phyloP scores from a whole-genome alignment of 345 rosid species.

The Stellera chamaejasme region DNA sequence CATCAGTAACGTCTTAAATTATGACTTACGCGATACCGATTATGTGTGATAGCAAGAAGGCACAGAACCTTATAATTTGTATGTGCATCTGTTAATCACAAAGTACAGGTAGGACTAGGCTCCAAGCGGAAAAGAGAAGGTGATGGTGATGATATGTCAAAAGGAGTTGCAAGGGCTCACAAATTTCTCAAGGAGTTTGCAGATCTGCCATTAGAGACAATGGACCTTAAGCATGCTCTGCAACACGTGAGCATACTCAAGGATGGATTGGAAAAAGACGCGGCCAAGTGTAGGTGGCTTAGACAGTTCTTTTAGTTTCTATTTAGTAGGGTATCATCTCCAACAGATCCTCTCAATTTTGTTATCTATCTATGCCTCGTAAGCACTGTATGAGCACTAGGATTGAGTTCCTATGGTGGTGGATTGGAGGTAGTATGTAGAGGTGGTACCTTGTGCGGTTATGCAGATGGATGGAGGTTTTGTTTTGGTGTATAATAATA shows the following conservation, averaged over 20 bases:
- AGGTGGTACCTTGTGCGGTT: background rate
- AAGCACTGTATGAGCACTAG: too few relatives aligned
- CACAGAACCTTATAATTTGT: too few relatives aligned
- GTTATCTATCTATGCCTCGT: too few relatives aligned
- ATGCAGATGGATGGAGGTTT: background rate
- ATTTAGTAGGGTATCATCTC: too few relatives aligned
- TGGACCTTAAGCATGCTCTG: slow-evolving; percentile 73
- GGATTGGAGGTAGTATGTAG: too few relatives aligned
- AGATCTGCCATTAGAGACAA: slow-evolving; percentile 73
- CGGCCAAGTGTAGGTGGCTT: slow-evolving; percentile 56
- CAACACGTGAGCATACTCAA: slow-evolving; percentile 45
- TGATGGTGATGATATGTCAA: slow-evolving; percentile 49
- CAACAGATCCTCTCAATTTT: too few relatives aligned
- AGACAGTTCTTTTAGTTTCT: slow-evolving; percentile 48
- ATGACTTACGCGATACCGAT: too few relatives aligned
- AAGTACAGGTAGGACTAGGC: slow-evolving; percentile 35
- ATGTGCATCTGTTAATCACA: slow-evolving; percentile 1
- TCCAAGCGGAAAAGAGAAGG: slow-evolving; percentile 59
- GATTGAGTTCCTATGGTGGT: background rate
- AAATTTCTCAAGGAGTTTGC: slow-evolving; percentile 71
- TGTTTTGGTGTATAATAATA: background rate
- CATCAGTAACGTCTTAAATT: too few relatives aligned
- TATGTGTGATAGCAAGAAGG: background rate
- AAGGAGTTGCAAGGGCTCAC: slow-evolving; percentile 73
- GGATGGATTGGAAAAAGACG: slow-evolving; percentile 65